These are phyloP conservation scores for Verbena officinalis DNA, from an alignment of 257 asterid species.

Conservation along the genomic window DNA sequence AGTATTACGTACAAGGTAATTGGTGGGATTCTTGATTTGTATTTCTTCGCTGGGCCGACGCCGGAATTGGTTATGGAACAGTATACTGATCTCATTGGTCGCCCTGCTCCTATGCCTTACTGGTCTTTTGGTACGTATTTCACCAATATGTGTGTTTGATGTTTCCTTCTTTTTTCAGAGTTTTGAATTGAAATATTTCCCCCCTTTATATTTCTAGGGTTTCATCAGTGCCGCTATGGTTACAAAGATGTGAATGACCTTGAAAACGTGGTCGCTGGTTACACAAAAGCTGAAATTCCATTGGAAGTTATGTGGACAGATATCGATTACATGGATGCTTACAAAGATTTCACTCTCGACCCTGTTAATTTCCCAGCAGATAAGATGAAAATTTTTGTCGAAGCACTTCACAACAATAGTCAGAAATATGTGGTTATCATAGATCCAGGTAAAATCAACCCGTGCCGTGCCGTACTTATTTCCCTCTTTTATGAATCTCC, in stretches of 20 bases:
- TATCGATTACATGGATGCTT: slow-evolving; percentile 90
- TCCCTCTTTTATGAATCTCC: background rate
- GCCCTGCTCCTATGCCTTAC: slow-evolving; percentile 92
- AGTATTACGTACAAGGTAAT: slow-evolving; percentile 77
- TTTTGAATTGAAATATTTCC: background rate
- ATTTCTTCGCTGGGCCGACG: slow-evolving; percentile 77
- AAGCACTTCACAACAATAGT: slow-evolving; percentile 60
- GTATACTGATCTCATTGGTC: slow-evolving; percentile 79
- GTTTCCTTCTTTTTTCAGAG: background rate
- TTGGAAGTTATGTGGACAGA: slow-evolving; percentile 96
- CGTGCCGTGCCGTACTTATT: background rate
- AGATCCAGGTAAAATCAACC: slow-evolving; percentile 71
- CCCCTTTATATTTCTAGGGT: slow-evolving; percentile 46
- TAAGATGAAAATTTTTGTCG: slow-evolving; percentile 55
- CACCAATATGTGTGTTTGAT: background rate
- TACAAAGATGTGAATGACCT: slow-evolving; percentile 68
- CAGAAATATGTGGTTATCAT: slow-evolving; percentile 79
- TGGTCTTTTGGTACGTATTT: slow-evolving; percentile 83
- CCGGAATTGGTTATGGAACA: slow-evolving; percentile 80
- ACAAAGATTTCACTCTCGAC: slow-evolving; percentile 90
- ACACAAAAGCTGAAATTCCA: slow-evolving; percentile 73
- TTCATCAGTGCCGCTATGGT: slow-evolving; percentile 90
- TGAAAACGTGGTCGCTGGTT: slow-evolving; percentile 71
- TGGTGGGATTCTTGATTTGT: slow-evolving; percentile 81
- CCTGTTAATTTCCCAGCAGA: slow-evolving; percentile 69